Evolutionary conservation across 1,284 basidiomycete genomes (phyloP).

Genomic region (Rhizoctonia solani): DNA sequence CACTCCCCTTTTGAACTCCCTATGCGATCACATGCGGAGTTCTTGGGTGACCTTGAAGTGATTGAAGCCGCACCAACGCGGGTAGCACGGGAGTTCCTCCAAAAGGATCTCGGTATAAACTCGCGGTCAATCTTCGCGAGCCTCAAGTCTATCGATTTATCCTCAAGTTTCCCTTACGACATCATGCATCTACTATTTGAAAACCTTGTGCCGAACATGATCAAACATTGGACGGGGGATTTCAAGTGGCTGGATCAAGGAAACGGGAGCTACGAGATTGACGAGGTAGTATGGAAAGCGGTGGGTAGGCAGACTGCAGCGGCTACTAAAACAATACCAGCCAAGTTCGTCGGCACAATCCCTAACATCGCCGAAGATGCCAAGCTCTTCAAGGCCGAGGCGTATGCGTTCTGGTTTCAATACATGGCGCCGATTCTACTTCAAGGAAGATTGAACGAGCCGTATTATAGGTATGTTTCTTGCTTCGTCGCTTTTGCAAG

Average conservation of each 20-base stretch:
- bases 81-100: neutral
- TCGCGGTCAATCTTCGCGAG: neutral
- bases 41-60: neutral
- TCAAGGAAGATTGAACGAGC: conserved; percentile 41
- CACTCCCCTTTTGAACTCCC: conserved; percentile 5
- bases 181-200: conserved; percentile 38
- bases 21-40: conserved; percentile 14
- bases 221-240: conserved; percentile 12
- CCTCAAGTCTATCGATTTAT: conserved; percentile 14
- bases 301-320: conserved; percentile 24
- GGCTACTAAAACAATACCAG: conserved; percentile 25
- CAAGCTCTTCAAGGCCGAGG: conserved; percentile 34
- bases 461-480: conserved; percentile 54
- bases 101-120: conserved; percentile 21
- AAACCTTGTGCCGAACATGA: conserved; percentile 35
- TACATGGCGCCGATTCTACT: conserved; percentile 35
- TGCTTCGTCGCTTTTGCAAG: conserved; percentile 35
- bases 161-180: conserved; percentile 36
- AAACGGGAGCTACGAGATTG: neutral
- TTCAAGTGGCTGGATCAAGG: conserved; percentile 22
- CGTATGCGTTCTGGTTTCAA: conserved; percentile 30
- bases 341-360: conserved; percentile 34
- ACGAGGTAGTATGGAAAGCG: neutral
- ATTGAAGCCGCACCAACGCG: neutral
- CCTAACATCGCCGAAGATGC: conserved; percentile 28